These are phyloP conservation scores for Mucor plumbeus DNA, from an alignment of 371 early-diverging fungal genomes.

Conservation along the genomic window DNA sequence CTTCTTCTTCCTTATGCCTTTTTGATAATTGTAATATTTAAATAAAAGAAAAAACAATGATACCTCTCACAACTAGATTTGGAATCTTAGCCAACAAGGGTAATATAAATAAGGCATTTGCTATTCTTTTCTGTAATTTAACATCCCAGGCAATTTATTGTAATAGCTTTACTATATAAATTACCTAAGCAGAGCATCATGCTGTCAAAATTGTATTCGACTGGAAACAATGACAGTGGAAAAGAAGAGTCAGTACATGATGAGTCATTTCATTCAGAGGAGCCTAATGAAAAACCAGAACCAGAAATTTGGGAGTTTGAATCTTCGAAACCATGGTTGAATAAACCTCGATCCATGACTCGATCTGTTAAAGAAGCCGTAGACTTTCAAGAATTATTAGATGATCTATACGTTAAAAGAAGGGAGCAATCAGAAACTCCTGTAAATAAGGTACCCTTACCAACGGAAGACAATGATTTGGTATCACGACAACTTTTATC, in stretches of 20 bases:
- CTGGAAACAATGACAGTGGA: neutral
- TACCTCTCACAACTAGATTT: constrained; percentile 15
- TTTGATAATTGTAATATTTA: neutral
- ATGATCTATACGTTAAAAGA: constrained; percentile 15
- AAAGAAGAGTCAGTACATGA: neutral
- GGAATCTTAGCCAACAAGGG: constrained; percentile 5
- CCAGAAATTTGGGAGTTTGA: neutral
- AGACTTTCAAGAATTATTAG: constrained; percentile 11
- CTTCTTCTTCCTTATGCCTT: neutral
- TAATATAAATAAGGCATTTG: neutral
- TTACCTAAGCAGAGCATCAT: neutral
- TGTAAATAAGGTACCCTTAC: neutral
- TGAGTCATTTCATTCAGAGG: neutral
- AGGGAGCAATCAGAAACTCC: neutral
- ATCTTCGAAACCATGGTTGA: neutral
- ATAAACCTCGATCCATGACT: neutral
- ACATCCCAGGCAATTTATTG: neutral
- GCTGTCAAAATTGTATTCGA: neutral
- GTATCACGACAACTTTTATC: constrained; percentile 15
- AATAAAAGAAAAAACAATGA: constrained; percentile 6
- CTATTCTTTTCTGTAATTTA: neutral
- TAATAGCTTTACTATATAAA: neutral
- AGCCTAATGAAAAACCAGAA: neutral
- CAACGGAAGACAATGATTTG: neutral
- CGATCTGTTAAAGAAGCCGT: neutral